phyloP scores from a whole-genome alignment of 2,329 filamentous ascomycete genomes.

The Fusarium xylarioides region DNA sequence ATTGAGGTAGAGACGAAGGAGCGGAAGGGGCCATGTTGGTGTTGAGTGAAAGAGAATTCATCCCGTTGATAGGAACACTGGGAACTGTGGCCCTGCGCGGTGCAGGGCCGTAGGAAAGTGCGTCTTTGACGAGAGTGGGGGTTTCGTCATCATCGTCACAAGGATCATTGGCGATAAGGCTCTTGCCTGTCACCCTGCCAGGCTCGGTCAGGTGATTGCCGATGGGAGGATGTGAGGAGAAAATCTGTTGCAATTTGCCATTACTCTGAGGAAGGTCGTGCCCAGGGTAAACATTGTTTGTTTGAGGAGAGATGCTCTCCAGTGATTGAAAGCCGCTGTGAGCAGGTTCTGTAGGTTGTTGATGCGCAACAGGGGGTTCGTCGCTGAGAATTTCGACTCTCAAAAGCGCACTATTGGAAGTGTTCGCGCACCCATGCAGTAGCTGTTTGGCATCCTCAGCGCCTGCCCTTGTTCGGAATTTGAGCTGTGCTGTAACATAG shows the following conservation, averaged over 20 bases:
- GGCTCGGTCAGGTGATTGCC: slow-evolving; percentile 73
- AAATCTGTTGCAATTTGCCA: slow-evolving; percentile 66
- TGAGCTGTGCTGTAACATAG: slow-evolving; percentile 62
- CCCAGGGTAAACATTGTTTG: slow-evolving; percentile 60
- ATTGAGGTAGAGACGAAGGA: slow-evolving; percentile 63
- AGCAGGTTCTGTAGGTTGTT: slow-evolving; percentile 51
- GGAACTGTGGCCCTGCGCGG: slow-evolving; percentile 75
- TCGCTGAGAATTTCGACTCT: slow-evolving; percentile 63
- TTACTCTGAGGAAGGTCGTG: slow-evolving; percentile 70
- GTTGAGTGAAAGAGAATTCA: slow-evolving; percentile 76
- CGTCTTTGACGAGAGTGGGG: slow-evolving; percentile 73
- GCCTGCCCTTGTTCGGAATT: slow-evolving; percentile 61
- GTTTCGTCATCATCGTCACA: slow-evolving; percentile 73
- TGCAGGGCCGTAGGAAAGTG: slow-evolving; percentile 66
- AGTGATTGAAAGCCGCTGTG: slow-evolving; percentile 67
- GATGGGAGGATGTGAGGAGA: slow-evolving; percentile 78
- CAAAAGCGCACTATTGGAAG: slow-evolving; percentile 47
- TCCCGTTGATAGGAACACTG: slow-evolving; percentile 73
- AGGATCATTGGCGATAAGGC: slow-evolving; percentile 73
- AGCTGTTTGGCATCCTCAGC: slow-evolving; percentile 66
- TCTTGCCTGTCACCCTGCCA: slow-evolving; percentile 71
- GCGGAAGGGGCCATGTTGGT: slow-evolving; percentile 60
- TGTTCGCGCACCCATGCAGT: slow-evolving; percentile 63
- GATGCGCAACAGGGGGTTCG: slow-evolving; percentile 46
- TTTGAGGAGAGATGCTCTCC: slow-evolving; percentile 70